A percentile compares a stretch with the other conserved stretches of the same genome.
Conservation (phyloP, 441 rosid genomes). For the Brassica balearica region DNA sequence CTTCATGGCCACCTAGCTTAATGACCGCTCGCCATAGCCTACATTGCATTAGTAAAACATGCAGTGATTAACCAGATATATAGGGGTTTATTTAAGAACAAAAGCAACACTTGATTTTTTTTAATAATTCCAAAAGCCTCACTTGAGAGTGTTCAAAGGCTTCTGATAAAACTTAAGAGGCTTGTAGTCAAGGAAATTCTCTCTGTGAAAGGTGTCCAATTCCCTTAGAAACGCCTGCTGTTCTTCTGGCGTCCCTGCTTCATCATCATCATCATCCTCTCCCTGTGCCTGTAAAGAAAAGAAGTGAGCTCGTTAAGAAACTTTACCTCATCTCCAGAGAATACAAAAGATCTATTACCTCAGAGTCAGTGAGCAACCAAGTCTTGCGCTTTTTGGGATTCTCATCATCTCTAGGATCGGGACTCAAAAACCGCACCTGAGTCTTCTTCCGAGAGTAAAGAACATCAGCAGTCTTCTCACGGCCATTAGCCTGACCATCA, state of each 20-base stretch:
- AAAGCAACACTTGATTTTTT: slow-evolving; percentile 28
- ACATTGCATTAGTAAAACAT: slow-evolving; percentile 40
- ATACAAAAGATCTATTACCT: slow-evolving; percentile 50
- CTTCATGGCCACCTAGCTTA: slow-evolving; percentile 88
- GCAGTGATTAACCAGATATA: slow-evolving; percentile 19
- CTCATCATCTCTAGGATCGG: slow-evolving; percentile 48
- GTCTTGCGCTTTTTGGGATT: slow-evolving; percentile 56
- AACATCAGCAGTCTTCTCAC: slow-evolving; percentile 28
- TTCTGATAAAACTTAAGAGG: slow-evolving; percentile 80
- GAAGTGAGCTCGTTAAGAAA: neutral
- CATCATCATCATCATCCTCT: slow-evolving; percentile 41
- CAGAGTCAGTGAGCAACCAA: slow-evolving; percentile 60
- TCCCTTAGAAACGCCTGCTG: slow-evolving; percentile 72
- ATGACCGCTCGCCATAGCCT: slow-evolving; percentile 92
- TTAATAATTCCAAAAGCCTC: slow-evolving; percentile 37
- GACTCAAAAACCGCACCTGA: slow-evolving; percentile 31
- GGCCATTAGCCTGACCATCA: slow-evolving; percentile 21
- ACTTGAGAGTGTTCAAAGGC: slow-evolving; percentile 84
- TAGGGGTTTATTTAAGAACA: neutral
- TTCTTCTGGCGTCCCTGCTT: slow-evolving; percentile 75
- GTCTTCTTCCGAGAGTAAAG: slow-evolving; percentile 19
- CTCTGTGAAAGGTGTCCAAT: slow-evolving; percentile 69
- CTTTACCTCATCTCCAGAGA: neutral
- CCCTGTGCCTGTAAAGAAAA: slow-evolving; percentile 57
- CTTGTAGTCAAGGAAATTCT: slow-evolving; percentile 68